Conservation (phyloP, 1,284 basidiomycete species). For the Inonotus obliquus region DNA sequence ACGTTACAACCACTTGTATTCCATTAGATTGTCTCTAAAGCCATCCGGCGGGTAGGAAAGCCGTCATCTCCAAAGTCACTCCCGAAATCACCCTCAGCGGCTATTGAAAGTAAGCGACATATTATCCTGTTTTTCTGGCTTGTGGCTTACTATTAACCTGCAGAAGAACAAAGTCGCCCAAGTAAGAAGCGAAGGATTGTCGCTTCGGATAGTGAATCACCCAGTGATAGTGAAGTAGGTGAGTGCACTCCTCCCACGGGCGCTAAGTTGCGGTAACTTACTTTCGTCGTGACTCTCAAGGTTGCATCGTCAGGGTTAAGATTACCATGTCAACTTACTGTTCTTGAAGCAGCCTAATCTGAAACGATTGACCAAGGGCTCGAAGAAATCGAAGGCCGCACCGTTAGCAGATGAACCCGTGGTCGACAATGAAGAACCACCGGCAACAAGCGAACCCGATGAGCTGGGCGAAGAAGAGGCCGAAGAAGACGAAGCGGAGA, state of each 20-base stretch:
- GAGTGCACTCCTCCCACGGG: not conserved
- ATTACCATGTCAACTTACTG: not conserved
- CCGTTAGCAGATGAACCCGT: constrained; percentile 21
- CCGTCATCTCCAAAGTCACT: not conserved
- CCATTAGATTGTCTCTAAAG: not conserved
- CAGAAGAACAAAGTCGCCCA: constrained; percentile 23
- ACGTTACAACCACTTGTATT: not conserved
- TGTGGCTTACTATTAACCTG: constrained; percentile 17
- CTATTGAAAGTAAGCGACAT: not conserved
- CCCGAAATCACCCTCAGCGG: not conserved
- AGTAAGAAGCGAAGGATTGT: constrained; percentile 58
- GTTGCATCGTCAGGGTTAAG: not conserved
- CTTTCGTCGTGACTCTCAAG: not conserved
- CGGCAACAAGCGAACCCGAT: constrained; percentile 20
- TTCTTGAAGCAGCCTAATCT: not conserved
- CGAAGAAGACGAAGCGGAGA: constrained; percentile 36
- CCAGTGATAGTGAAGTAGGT: constrained; percentile 17
- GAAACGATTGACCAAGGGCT: not conserved
- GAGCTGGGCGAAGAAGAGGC: constrained; percentile 37
- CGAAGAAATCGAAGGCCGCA: constrained; percentile 10
- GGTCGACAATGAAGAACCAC: constrained; percentile 24
- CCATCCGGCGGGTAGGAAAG: not conserved
- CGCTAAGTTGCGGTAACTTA: not conserved
- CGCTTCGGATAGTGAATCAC: constrained; percentile 57
- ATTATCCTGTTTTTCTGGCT: not conserved